Evolutionary conservation across 2,329 filamentous ascomycete species (phyloP), one percentile per base, ranked within the genome.

Genomic region (Diplodia scrobiculata): DNA sequence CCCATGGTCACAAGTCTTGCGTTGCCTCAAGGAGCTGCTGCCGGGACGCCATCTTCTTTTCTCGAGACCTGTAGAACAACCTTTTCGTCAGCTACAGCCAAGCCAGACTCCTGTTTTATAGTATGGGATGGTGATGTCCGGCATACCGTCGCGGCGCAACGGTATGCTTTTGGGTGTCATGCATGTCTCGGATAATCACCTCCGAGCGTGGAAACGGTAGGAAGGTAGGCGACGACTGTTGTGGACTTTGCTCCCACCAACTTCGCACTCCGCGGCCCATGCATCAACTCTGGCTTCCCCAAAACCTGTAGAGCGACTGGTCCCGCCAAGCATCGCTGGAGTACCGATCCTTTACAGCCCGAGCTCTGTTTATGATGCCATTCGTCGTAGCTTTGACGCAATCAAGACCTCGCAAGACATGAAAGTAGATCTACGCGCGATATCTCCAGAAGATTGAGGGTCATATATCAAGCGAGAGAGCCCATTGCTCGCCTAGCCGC

Each of bases 131-230:
- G 58, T 29, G 21, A 17, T 27, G n/a, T 25, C n/a, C 14, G 58
- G 29, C 17, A 50, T 25, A 47, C 38, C 38, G 38, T 47, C 13
- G 38, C 38, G 54, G 29, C 27, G 58, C 58, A 62, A 27, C 27
- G 29, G 34, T 27, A 17, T 14, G n/a, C 27, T 48, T 17, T 11
- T 11, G 41, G 55, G 27, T 50, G 21, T 17, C 29, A 48, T 62
- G 58, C 58, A 62, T 62, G 58, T 62, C 58, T 50, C 58, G 58
- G 58, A 62, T 50, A 62, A 62, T 62, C 25, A 50, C 41, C 41
- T 50, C 58, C 58, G 27, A n/a, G 6, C 13, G 41, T 50, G 45
- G 29, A 27, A 45, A 17, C 13, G 13, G 19, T 6, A 25, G 21
- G 21, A 3, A 25, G 25, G 25, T 25, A n/a, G 25, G 38, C 14